Base-by-base conservation (phyloP, 139 green algal genomes). In the Picochlorum sp. region DNA sequence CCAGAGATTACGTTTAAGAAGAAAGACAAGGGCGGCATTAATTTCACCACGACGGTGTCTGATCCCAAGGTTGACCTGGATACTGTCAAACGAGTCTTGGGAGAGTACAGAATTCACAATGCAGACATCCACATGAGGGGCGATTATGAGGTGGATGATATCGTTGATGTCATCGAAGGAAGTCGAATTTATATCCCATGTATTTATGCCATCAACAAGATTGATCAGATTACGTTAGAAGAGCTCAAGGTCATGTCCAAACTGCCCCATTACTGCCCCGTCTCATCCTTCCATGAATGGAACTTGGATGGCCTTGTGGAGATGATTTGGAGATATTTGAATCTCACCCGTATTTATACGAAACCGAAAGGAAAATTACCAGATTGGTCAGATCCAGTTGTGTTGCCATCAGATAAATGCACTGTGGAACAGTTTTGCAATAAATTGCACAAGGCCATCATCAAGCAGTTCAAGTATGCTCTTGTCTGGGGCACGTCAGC, bases 131-230 rank as follows among this genome's bases (percentile, higher is more conserved):
- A 90, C 69, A 66, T 94, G 54, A 65, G 52, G 28, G 85, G 90
- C 21, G 87, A 95, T 77, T 87, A 86, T 49, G 85, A 92, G 23
- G 61, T 96, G 0, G 89, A 96, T 63, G 93, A 98, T 64, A 74
- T 98, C 44, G 92, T 98, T 56, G 93, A 98, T 69, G 88, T 96
- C 28, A 96, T 98, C 60, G 93, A 98, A 83, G 92, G 92, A 58
- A 89, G 69, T 66, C 81, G 93, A 37, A 68, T 97, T 11, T 98
- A 98, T 83, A 82, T 97, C 15, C 93, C 93, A 6, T 84, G 74
- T 68, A 92, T 99, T 62, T 99, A 97, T 73, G 94, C 89, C 1
- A 78, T 97, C 67, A 99, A 99, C 84, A 99, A 99, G 84, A 95
- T 97, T 44, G 72, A 74, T 73, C 73, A 92, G 64, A 84, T 96